These are phyloP conservation scores for Przewalskia tangutica DNA, from an alignment of 257 asterid genomes.

Conservation along the genomic window DNA sequence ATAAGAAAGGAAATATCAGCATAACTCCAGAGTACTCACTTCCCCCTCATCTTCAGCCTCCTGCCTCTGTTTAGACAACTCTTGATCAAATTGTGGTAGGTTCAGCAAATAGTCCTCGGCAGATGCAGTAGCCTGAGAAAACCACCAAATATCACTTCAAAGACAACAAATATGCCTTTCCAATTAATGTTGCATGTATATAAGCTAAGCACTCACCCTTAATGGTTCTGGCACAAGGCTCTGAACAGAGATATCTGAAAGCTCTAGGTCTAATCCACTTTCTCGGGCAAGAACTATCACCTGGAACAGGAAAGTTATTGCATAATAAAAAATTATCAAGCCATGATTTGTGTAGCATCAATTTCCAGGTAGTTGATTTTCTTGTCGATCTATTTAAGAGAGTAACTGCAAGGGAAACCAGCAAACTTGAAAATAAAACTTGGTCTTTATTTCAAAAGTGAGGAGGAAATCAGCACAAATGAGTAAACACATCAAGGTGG, in stretches of 20 bases:
- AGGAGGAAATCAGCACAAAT: not conserved
- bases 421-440: not conserved
- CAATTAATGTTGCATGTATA: not conserved
- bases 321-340: not conserved
- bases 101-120: conserved; percentile 63
- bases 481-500: not conserved
- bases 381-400: not conserved
- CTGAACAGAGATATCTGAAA: conserved; percentile 59
- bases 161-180: not conserved
- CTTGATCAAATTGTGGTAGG: conserved; percentile 64
- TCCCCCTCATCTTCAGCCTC: conserved; percentile 83
- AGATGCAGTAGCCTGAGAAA: conserved; percentile 48
- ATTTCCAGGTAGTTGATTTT: not conserved
- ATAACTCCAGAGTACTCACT: conserved; percentile 32
- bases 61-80: conserved; percentile 50
- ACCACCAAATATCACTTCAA: conserved; percentile 12
- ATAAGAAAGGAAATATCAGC: not conserved
- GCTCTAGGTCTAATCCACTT: conserved; percentile 77
- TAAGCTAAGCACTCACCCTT: conserved; percentile 32
- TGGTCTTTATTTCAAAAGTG: not conserved
- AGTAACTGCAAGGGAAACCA: not conserved
- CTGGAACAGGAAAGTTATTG: too few species aligned
- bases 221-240: conserved; percentile 74
- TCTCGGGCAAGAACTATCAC: too few species aligned
- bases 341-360: not conserved